Evolutionary conservation across 148 eudicot species (phyloP).

Genomic region (Linanthus parryae): DNA sequence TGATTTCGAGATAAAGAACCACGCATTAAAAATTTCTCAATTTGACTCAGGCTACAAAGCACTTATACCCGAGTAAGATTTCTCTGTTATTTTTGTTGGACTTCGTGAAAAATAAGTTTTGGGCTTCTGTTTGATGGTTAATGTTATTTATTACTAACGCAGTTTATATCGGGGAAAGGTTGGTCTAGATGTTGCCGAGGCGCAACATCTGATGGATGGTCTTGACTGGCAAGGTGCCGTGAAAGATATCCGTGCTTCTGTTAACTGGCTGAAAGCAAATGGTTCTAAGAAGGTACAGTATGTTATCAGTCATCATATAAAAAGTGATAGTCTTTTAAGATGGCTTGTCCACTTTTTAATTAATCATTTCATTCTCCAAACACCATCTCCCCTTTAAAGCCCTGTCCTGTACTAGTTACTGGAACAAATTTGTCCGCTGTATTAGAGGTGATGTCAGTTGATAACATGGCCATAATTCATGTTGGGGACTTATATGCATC

Average conservation of each 20-base stretch:
- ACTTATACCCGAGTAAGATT: constrained; percentile 72
- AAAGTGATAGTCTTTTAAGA: too few species aligned
- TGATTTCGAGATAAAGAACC: constrained; percentile 85
- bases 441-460: too few species aligned
- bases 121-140: constrained; percentile 3
- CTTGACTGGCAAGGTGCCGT: constrained; percentile 96
- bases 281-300: constrained; percentile 68
- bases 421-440: too few species aligned
- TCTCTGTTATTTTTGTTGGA: background rate
- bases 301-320: too few species aligned
- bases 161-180: constrained; percentile 96
- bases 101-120: background rate
- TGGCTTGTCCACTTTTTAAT: too few species aligned
- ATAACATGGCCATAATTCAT: too few species aligned
- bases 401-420: too few species aligned
- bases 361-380: too few species aligned
- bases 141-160: constrained; percentile 2
- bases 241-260: constrained; percentile 86
- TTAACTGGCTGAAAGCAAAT: constrained; percentile 93
- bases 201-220: constrained; percentile 90
- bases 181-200: constrained; percentile 88
- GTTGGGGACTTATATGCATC: too few species aligned
- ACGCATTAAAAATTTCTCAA: constrained; percentile 69
- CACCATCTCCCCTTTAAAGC: too few species aligned
- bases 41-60: constrained; percentile 65